Base-by-base conservation (phyloP, 1,139 yeast species). In the Zygotorulaspora mrakii region DNA sequence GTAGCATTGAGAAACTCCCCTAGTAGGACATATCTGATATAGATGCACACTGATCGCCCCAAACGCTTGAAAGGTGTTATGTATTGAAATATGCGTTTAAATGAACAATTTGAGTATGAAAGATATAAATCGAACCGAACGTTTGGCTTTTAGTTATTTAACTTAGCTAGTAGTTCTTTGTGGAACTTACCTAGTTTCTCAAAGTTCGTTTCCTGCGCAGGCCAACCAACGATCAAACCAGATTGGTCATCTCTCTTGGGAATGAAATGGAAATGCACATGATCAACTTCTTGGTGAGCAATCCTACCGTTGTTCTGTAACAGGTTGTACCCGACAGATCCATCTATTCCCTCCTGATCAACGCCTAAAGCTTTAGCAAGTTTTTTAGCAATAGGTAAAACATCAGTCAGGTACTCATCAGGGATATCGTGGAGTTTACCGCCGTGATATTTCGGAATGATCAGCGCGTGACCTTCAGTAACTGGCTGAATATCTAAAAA, bases 211-310 rank as follows among this genome's bases (percentile, higher is more conserved):
- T 72, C 74, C 51, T 79, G 76, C n/a, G 86, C 79, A 4, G 96
- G 96, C 96, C 97, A 89, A 22, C 91, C 95, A 25, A 89, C 88
- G 25, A 71, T 73, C 48, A 89, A 73, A 0, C 97, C 97, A 12
- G 88, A 69, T 27, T 72, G 72, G 2, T 63, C 69, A 53, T 79
- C 79, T 43, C 73, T 73, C 73, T 89, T 89, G 31, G 98, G 98
- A 57, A 91, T 91, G 65, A 91, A 76, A 62, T 91, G 98, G 74
- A 91, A 84, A 64, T 89, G 98, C 43, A 89, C 96, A 63, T 91
- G 98, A 56, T 84, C 95, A 46, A 91, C 96, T 44, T 73, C 79
- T 66, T 91, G 97, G 62, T 89, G 96, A 16, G 97, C 97, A 59
- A 88, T 80, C 55, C 84, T 67, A 27, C 96, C 97, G 53, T 89